phyloP scores from a whole-genome alignment of 2,329 filamentous ascomycete genomes.

The Penicillium sclerotiorum region DNA sequence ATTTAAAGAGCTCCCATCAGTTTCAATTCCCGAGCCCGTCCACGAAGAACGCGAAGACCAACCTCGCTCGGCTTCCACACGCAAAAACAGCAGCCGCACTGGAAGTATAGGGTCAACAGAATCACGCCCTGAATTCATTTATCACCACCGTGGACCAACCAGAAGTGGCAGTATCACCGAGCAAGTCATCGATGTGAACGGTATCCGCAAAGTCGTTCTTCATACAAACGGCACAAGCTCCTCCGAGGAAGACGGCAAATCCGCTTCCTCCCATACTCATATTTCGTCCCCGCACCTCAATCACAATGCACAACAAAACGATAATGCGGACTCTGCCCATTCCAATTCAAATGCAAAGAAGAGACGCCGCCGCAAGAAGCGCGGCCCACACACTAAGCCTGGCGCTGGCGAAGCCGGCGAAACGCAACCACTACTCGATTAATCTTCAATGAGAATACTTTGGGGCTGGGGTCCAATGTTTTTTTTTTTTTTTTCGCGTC shows the following conservation, averaged over 20 bases:
- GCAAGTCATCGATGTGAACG: slow-evolving; percentile 72
- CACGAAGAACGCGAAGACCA: slow-evolving; percentile 34
- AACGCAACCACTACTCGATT: slow-evolving; percentile 26
- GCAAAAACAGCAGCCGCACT: slow-evolving; percentile 25
- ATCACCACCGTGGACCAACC: slow-evolving; percentile 53
- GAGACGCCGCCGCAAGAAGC: slow-evolving; percentile 28
- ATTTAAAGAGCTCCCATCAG: slow-evolving; percentile 26
- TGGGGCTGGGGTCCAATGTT: too few relatives aligned
- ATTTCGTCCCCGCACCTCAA: slow-evolving; percentile 8
- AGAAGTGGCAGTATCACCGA: slow-evolving; percentile 79
- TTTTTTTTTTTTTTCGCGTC: too few relatives aligned
- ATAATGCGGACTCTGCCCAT: slow-evolving; percentile 5
- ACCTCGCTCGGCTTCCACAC: slow-evolving; percentile 14
- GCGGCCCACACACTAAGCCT: slow-evolving; percentile 15
- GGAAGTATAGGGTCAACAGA: slow-evolving; percentile 29
- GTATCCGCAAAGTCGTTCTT: slow-evolving; percentile 74
- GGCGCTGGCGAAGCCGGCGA: slow-evolving; percentile 15
- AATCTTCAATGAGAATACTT: slow-evolving; percentile 11
- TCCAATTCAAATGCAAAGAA: slow-evolving; percentile 16
- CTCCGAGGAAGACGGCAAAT: slow-evolving; percentile 36
- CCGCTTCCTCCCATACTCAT: slow-evolving; percentile 14
- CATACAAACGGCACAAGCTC: slow-evolving; percentile 65
- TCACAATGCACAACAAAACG: slow-evolving; percentile 2
- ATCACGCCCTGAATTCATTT: slow-evolving; percentile 26
- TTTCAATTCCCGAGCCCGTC: slow-evolving; percentile 37